These are phyloP conservation scores for Fraxinus ornus DNA, from an alignment of 305 asterid species.

Conservation along the genomic window DNA sequence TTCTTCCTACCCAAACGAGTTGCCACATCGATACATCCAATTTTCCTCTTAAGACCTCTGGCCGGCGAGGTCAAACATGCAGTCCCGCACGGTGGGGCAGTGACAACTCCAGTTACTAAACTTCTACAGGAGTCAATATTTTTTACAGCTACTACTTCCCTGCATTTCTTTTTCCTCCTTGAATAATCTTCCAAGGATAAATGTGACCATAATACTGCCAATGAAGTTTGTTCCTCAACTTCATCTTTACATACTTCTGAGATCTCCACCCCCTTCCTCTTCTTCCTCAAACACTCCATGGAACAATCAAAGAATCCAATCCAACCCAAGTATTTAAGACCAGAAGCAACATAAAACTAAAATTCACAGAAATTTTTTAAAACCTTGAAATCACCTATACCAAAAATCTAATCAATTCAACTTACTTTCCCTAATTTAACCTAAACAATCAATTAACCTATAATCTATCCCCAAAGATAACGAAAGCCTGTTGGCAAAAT, in stretches of 20 bases:
- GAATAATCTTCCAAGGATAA: constrained; percentile 71
- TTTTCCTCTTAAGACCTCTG: constrained; percentile 84
- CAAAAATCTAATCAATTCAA: constrained; percentile 14
- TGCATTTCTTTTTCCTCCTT: constrained; percentile 75
- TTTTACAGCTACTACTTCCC: constrained; percentile 48
- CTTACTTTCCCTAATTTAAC: background rate
- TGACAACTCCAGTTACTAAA: constrained; percentile 59
- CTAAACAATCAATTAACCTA: constrained; percentile 5
- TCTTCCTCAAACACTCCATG: constrained; percentile 77
- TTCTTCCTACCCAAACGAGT: constrained; percentile 78
- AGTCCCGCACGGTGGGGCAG: constrained; percentile 73
- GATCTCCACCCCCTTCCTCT: constrained; percentile 67
- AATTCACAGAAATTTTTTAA: constrained; percentile 8
- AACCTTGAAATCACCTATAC: constrained; percentile 7
- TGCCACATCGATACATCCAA: constrained; percentile 76
- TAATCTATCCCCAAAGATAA: background rate
- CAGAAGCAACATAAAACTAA: constrained; percentile 28
- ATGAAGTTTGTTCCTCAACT: constrained; percentile 32
- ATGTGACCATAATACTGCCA: constrained; percentile 53
- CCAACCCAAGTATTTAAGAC: constrained; percentile 18
- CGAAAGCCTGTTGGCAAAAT: constrained; percentile 12
- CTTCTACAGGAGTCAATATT: constrained; percentile 40
- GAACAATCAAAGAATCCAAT: constrained; percentile 18
- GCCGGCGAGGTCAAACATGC: constrained; percentile 44
- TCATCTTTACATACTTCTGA: constrained; percentile 34